A percentile compares a stretch with the other conserved stretches of the same genome.
Conservation (phyloP, 768 basidiomycete genomes). For the Hygrophoropsis aurantiaca region DNA sequence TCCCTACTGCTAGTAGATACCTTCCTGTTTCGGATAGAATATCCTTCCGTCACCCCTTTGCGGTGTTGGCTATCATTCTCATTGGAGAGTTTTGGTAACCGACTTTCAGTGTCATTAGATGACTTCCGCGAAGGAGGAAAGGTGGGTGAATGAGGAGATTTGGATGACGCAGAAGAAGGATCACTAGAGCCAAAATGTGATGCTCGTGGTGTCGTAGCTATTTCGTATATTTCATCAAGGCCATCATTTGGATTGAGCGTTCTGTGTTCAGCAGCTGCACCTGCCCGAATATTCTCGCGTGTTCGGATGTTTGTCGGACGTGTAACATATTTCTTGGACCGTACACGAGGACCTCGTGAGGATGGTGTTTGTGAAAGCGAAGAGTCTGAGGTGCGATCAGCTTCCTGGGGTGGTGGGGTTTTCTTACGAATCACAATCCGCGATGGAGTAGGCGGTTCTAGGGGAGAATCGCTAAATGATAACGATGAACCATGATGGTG, state of each 20-base stretch:
- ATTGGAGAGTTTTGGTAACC: conserved; percentile 41
- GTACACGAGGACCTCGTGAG: conserved; percentile 43
- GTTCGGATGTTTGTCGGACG: conserved; percentile 51
- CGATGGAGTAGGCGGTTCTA: conserved; percentile 26
- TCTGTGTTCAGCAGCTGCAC: conserved; percentile 31
- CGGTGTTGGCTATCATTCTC: conserved; percentile 27
- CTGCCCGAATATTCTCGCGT: conserved; percentile 28
- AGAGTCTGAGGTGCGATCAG: conserved; percentile 51
- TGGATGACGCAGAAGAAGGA: conserved; percentile 26
- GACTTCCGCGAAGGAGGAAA: conserved; percentile 21
- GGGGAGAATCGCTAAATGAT: conserved; percentile 24
- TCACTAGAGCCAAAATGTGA: conserved; percentile 43
- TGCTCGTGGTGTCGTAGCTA: conserved; percentile 56
- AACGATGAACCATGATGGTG: conserved; percentile 34
- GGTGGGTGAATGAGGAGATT: conserved; percentile 23
- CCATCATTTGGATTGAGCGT: conserved; percentile 50
- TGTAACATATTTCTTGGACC: conserved; percentile 49
- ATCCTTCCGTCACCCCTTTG: conserved; percentile 34
- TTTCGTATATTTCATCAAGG: conserved; percentile 50
- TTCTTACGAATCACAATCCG: conserved; percentile 39
- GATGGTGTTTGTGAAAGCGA: conserved; percentile 37
- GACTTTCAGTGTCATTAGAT: conserved; percentile 24
- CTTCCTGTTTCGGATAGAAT: conserved; percentile 44
- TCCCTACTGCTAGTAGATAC: conserved; percentile 42
- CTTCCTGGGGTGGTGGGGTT: conserved; percentile 30